Conservation (phyloP, 164 flowering plant genomes). For the Houttuynia cordata region DNA sequence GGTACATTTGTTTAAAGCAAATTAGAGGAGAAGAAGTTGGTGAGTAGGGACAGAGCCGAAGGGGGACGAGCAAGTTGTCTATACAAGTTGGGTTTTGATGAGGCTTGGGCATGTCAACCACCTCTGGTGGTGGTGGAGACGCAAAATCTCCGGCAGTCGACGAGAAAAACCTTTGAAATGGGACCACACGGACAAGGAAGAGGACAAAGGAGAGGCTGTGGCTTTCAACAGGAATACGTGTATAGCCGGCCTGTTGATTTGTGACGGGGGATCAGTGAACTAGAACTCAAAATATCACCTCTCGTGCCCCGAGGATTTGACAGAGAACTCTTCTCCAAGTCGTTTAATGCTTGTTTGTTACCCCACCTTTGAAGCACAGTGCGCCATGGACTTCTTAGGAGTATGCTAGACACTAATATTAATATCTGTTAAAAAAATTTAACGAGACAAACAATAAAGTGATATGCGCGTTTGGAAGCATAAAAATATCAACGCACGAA, state of each 20-base stretch:
- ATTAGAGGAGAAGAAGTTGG: no score
- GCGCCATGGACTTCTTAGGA: no score
- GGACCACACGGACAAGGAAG: slow-evolving; percentile 1
- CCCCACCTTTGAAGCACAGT: no score
- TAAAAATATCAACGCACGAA: no score
- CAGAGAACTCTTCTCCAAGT: no score
- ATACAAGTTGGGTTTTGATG: not conserved
- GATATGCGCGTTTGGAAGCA: no score
- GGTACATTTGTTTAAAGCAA: slow-evolving; percentile 2
- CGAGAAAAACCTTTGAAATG: not conserved
- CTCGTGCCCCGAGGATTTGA: not conserved
- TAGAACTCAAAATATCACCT: not conserved
- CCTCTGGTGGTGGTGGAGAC: no score
- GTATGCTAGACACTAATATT: no score
- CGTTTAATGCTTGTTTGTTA: no score
- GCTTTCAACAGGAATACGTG: slow-evolving; percentile 3
- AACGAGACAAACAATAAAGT: no score
- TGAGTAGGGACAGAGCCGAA: slow-evolving; percentile 4
- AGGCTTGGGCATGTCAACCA: not conserved
- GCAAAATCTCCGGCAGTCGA: not conserved
- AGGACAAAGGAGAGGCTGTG: slow-evolving; percentile 2
- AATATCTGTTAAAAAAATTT: no score
- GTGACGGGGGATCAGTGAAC: not conserved
- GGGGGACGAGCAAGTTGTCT: slow-evolving; percentile 1
- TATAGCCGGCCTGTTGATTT: slow-evolving; percentile 3